Evolutionary conservation across 306 rosid genomes (phyloP).

Genomic region (Castanospermum australe): DNA sequence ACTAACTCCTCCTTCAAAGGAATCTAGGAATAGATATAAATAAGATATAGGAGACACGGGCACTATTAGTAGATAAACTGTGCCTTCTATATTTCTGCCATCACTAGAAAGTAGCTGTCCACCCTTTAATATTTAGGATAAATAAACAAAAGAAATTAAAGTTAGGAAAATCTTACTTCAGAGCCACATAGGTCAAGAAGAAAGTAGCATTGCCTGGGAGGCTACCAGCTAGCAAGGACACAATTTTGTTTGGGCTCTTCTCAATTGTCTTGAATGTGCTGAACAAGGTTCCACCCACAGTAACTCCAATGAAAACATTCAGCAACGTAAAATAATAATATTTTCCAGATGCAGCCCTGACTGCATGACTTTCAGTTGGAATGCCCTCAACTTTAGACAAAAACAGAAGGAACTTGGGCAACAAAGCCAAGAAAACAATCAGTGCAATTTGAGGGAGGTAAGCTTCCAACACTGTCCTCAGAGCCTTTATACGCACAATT

Average conservation of each 20-base stretch:
- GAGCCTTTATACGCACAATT: constrained; percentile 23
- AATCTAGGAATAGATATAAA: not conserved
- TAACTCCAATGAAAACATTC: constrained; percentile 87
- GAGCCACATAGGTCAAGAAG: constrained; percentile 89
- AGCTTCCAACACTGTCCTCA: constrained; percentile 82
- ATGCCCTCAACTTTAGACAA: constrained; percentile 86
- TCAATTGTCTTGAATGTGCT: constrained; percentile 49
- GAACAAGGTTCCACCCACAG: constrained; percentile 78
- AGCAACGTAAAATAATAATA: constrained; percentile 78
- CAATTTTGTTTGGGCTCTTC: constrained; percentile 36
- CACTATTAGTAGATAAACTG: not conserved
- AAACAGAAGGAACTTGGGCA: constrained; percentile 76
- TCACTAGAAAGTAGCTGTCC: not conserved
- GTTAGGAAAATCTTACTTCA: constrained; percentile 61
- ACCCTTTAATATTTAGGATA: not conserved
- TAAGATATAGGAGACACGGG: constrained; percentile 1
- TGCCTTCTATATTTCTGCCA: not conserved
- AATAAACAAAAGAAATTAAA: constrained; percentile 3
- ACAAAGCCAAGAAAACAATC: constrained; percentile 69
- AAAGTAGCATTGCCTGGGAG: constrained; percentile 83
- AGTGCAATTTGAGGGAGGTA: constrained; percentile 91
- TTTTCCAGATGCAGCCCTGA: constrained; percentile 91
- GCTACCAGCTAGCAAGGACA: constrained; percentile 52
- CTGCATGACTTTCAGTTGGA: constrained; percentile 72
- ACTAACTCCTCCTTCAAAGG: constrained; percentile 2